Evolutionary conservation across 495 filamentous ascomycete species (phyloP).

Genomic region (Annulohypoxylon stygium): DNA sequence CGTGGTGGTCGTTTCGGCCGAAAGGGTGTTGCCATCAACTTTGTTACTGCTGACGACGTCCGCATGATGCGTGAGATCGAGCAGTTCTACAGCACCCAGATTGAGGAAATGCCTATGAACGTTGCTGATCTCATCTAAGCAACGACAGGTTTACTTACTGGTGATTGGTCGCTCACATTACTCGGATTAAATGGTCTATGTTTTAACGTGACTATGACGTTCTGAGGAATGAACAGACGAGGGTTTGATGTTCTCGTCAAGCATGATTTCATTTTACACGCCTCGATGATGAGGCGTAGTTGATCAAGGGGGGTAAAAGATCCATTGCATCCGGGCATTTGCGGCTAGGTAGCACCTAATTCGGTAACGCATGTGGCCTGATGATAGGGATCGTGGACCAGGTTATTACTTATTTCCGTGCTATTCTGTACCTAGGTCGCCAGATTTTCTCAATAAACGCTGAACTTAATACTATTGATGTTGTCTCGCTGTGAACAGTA

Average conservation of each 20-base stretch:
- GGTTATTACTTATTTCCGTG: constrained; percentile 46
- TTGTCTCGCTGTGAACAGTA: background rate
- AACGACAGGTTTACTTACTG: constrained; percentile 10
- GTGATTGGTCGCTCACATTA: constrained; percentile 18
- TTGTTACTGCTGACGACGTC: constrained; percentile 98
- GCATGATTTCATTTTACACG: constrained; percentile 44
- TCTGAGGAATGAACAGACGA: constrained; percentile 41
- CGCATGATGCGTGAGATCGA: constrained; percentile 99
- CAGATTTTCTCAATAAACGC: constrained; percentile 51
- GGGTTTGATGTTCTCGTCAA: constrained; percentile 38
- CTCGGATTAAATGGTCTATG: constrained; percentile 26
- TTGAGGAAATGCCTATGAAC: constrained; percentile 91
- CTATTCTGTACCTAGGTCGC: constrained; percentile 50
- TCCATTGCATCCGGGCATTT: constrained; percentile 53
- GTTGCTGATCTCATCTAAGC: constrained; percentile 75
- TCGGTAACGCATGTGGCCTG: constrained; percentile 46
- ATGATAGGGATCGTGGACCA: constrained; percentile 45
- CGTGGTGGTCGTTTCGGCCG: constrained; percentile 98
- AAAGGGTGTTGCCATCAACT: constrained; percentile 99
- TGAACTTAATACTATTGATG: constrained; percentile 23
- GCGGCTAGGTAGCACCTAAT: constrained; percentile 52
- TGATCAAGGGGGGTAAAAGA: constrained; percentile 44
- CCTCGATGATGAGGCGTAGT: constrained; percentile 33
- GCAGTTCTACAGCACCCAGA: constrained; percentile 83
- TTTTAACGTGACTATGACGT: constrained; percentile 39